Conservation (phyloP, 2,329 filamentous ascomycete species). For the Drechslerella coelobrocha region DNA sequence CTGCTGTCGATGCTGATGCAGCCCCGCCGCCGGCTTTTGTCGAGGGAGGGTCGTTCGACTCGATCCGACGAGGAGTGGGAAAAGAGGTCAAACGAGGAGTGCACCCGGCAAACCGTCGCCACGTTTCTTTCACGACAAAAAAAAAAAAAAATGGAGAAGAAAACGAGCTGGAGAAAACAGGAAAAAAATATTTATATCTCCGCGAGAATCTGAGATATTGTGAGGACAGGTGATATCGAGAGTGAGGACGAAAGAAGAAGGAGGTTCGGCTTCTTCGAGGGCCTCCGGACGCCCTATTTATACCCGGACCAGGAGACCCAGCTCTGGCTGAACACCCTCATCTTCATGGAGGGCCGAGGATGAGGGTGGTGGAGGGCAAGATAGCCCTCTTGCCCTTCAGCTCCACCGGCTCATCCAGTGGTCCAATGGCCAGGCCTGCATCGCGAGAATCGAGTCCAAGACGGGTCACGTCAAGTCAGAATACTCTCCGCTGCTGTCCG, state of each 20-base stretch:
- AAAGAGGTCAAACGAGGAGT: neutral
- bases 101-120: neutral
- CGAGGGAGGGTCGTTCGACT: neutral
- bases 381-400: slow-evolving; percentile 2
- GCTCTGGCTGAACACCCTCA: slow-evolving; percentile 37
- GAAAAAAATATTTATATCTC: too few species aligned
- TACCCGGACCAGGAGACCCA: slow-evolving; percentile 35
- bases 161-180: neutral
- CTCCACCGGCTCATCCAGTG: slow-evolving; percentile 8
- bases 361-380: neutral
- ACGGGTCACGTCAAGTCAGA: neutral
- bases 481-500: slow-evolving; percentile 33
- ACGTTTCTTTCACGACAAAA: neutral
- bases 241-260: slow-evolving; percentile 17
- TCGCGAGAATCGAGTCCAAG: neutral
- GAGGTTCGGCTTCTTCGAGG: slow-evolving; percentile 13
- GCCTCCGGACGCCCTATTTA: slow-evolving; percentile 46
- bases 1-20: neutral
- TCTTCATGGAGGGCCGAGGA: neutral
- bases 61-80: neutral
- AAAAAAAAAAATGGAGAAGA: neutral
- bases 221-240: neutral
- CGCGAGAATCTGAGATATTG: too few species aligned
- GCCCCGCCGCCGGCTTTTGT: too few species aligned
- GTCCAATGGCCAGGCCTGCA: neutral